Conservation (phyloP, 768 basidiomycete species). For the Mycena maculata region DNA sequence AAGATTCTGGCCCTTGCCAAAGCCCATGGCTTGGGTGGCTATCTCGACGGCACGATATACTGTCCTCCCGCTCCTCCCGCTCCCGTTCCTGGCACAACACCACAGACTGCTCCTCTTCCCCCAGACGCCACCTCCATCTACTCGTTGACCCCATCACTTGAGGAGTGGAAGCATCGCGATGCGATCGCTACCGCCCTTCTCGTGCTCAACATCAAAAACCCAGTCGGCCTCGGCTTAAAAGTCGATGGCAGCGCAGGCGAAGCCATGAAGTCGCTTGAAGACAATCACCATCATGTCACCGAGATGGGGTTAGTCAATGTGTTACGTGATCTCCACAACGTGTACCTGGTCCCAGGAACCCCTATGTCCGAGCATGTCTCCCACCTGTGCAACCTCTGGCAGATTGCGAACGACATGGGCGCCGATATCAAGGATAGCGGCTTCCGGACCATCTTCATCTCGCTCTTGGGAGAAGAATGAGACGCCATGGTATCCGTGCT, state of each 20-base stretch:
- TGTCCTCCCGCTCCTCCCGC: too few species aligned
- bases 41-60: constrained; percentile 7
- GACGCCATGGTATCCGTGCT: too few species aligned
- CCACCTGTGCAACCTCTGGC: constrained; percentile 32
- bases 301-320: constrained; percentile 29
- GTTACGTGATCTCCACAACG: constrained; percentile 17
- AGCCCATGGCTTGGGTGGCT: not conserved
- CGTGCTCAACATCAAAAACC: constrained; percentile 38
- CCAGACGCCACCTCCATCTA: constrained; percentile 20
- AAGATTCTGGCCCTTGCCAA: too few species aligned
- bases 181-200: constrained; percentile 31
- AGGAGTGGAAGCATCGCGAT: constrained; percentile 38
- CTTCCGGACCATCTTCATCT: too few species aligned
- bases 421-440: constrained; percentile 24
- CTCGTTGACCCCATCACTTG: constrained; percentile 26
- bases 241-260: constrained; percentile 36
- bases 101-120: not conserved
- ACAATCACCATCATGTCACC: constrained; percentile 22
- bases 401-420: constrained; percentile 29
- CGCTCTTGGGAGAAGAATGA: too few species aligned
- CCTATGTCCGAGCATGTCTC: constrained; percentile 34
- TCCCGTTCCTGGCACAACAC: too few species aligned
- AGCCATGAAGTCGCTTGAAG: constrained; percentile 36
- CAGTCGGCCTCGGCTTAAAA: constrained; percentile 37
- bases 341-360: constrained; percentile 25